Evolutionary conservation across 345 rosid species (phyloP).

Genomic region (Geranium brycei): DNA sequence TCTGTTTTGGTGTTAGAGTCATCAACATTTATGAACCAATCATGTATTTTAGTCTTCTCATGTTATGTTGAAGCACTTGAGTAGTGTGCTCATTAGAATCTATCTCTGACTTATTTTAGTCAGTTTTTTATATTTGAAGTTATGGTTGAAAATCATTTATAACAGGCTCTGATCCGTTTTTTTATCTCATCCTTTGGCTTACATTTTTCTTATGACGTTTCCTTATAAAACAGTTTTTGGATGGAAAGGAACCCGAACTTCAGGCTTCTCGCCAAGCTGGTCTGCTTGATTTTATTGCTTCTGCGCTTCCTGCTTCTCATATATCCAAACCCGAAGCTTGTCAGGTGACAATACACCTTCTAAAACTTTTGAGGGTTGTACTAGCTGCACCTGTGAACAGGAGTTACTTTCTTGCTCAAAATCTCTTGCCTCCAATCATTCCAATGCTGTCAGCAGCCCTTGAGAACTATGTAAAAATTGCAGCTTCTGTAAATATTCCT

Average conservation of each 20-base stretch:
- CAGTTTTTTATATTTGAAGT: neutral
- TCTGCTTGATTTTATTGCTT: slow-evolving; percentile 64
- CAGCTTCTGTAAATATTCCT: slow-evolving; percentile 45
- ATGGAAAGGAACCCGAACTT: slow-evolving; percentile 62
- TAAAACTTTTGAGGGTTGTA: slow-evolving; percentile 56
- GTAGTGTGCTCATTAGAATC: neutral
- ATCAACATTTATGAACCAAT: neutral
- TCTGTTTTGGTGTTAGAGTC: neutral
- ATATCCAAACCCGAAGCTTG: slow-evolving; percentile 72
- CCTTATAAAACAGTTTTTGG: slow-evolving; percentile 39
- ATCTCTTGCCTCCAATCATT: slow-evolving; percentile 65
- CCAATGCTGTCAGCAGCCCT: slow-evolving; percentile 64
- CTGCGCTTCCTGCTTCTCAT: slow-evolving; percentile 71
- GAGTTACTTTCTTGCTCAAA: slow-evolving; percentile 61
- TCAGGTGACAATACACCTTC: slow-evolving; percentile 52
- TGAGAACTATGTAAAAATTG: slow-evolving; percentile 65
- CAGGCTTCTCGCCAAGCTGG: slow-evolving; percentile 75
- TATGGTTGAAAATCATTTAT: neutral
- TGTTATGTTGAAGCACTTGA: neutral
- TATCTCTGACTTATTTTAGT: neutral
- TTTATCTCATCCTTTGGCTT: neutral
- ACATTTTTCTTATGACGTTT: slow-evolving; percentile 3
- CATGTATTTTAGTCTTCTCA: neutral
- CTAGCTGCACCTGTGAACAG: slow-evolving; percentile 45
- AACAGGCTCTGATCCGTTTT: neutral